Evolutionary conservation across 257 asterid genomes (phyloP).

Genomic region (Plantago elongata): DNA sequence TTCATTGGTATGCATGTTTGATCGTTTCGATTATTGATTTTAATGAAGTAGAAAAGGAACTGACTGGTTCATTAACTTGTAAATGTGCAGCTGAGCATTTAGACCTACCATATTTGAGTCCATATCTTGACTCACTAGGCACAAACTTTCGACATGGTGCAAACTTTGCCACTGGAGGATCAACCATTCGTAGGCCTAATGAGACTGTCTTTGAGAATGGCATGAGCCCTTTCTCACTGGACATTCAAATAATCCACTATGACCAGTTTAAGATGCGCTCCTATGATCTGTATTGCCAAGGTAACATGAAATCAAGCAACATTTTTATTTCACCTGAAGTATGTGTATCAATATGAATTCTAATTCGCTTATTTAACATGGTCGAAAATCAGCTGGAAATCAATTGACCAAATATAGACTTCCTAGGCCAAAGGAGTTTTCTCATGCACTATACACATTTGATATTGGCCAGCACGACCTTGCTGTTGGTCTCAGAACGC

Average conservation of each 20-base stretch:
- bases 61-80: no score
- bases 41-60: no score
- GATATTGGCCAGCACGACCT: conserved; percentile 56
- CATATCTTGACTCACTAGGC: conserved; percentile 46
- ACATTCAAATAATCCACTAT: conserved; percentile 36
- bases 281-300: conserved; percentile 34
- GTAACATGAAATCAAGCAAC: conserved; percentile 7
- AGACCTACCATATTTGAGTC: conserved; percentile 41
- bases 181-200: conserved; percentile 33
- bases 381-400: conserved; percentile 23
- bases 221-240: conserved; percentile 44
- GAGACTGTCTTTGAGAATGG: conserved; percentile 32
- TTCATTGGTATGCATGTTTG: conserved; percentile 37
- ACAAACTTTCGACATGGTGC: conserved; percentile 45
- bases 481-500: conserved; percentile 25
- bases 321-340: background rate
- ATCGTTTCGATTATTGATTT: background rate
- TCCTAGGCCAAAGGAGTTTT: conserved; percentile 35
- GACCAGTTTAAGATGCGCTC: conserved; percentile 38
- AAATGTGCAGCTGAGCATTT: conserved; percentile 45
- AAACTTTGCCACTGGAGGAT: conserved; percentile 48
- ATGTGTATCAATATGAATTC: background rate
- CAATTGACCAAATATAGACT: conserved; percentile 21
- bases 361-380: background rate
- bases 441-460: conserved; percentile 41